Conservation (phyloP, 208 protist species). For the Entamoeba moshkovskii region DNA sequence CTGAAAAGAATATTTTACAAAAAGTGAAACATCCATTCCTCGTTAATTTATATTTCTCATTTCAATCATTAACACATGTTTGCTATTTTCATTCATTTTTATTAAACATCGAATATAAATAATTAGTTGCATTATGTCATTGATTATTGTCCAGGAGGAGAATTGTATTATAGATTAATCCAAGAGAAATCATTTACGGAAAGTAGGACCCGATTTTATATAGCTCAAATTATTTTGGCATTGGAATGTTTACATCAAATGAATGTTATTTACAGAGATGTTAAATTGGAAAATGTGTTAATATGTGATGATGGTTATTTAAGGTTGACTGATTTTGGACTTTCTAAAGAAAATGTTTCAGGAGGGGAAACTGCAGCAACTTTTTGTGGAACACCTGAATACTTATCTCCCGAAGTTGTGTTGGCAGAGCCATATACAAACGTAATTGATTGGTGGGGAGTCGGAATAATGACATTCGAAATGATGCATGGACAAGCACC, state of each 20-base stretch:
- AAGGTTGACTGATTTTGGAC: conserved; percentile 29
- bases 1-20: conserved; percentile 35
- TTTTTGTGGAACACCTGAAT: conserved; percentile 36
- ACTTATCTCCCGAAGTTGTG: conserved; percentile 71
- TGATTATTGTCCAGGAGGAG: conserved; percentile 50
- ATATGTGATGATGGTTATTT: conserved; percentile 24
- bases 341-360: background rate
- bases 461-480: conserved; percentile 75
- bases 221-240: conserved; percentile 44
- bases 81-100: background rate
- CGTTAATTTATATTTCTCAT: conserved; percentile 47
- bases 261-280: conserved; percentile 25
- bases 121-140: conserved; percentile 46
- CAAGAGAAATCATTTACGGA: conserved; percentile 8
- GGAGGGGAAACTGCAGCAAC: conserved; percentile 9
- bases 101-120: background rate
- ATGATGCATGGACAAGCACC: conserved; percentile 59
- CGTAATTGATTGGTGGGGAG: conserved; percentile 83
- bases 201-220: conserved; percentile 34
- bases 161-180: conserved; percentile 45
- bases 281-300: conserved; percentile 31
- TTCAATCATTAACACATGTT: conserved; percentile 42
- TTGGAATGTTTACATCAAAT: conserved; percentile 44
- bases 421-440: conserved; percentile 71
- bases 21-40: conserved; percentile 45